Evolutionary conservation across 768 basidiomycete species (phyloP).

Genomic region (Bullera alba): DNA sequence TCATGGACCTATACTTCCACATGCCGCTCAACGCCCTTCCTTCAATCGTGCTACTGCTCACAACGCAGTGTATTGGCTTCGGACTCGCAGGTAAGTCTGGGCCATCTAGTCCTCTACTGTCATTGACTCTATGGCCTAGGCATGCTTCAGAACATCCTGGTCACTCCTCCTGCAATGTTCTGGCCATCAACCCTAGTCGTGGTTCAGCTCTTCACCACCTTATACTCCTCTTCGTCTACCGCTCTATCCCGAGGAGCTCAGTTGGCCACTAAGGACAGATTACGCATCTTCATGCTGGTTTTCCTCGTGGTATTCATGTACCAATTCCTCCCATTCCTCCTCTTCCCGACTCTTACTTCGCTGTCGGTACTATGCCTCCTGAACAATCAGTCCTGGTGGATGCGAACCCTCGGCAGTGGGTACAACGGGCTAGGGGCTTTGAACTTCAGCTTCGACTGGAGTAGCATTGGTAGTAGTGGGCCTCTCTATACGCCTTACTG

Average conservation of each 20-base stretch:
- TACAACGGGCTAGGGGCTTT: conserved; percentile 43
- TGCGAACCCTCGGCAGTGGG: conserved; percentile 41
- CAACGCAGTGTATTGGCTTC: conserved; percentile 47
- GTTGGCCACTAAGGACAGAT: conserved; percentile 17
- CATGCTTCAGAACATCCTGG: conserved; percentile 43
- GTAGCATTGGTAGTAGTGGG: conserved; percentile 37
- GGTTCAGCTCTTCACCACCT: conserved; percentile 45
- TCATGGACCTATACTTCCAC: conserved; percentile 46
- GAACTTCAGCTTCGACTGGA: conserved; percentile 46
- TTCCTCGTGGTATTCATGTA: conserved; percentile 21
- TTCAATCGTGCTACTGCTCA: conserved; percentile 42
- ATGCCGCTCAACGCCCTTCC: conserved; percentile 32
- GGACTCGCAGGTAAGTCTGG: conserved; percentile 37
- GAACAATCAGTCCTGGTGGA: conserved; percentile 33
- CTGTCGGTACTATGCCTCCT: conserved; percentile 43
- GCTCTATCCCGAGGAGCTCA: conserved; percentile 7
- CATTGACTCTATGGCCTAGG: conserved; percentile 13
- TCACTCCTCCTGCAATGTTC: conserved; percentile 42
- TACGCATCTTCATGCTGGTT: conserved; percentile 27
- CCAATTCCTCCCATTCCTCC: conserved; percentile 44
- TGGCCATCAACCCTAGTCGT: conserved; percentile 44
- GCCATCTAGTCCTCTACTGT: not conserved
- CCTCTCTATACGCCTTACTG: conserved; percentile 46
- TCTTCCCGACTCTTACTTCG: conserved; percentile 45
- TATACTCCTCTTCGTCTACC: conserved; percentile 31